Base-by-base conservation (phyloP, 768 basidiomycete species). In the Tricholoma flavovirens region DNA sequence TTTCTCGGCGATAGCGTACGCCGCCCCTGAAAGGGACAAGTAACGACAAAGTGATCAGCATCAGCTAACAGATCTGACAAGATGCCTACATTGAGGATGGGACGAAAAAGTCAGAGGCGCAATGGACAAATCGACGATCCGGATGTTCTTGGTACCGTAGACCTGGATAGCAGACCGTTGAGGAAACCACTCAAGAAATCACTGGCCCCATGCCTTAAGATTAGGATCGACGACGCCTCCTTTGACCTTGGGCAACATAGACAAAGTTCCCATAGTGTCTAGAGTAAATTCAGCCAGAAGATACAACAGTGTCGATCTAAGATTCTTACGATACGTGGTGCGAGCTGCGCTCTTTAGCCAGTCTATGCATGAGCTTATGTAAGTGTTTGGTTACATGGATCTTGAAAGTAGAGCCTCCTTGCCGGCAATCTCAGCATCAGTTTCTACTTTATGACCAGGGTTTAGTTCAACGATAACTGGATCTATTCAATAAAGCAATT, bases 221-320 rank as follows among this genome's bases (percentile, higher is more conserved):
- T 70, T 51, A 17, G 73, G 65, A 54, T 82, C 75, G 2, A 84
- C 82, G 5, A 84, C 82, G 22, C 82, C 82, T 15, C 69, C 68
- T 49, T 77, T 75, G 24, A 77, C 75, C 12, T 66, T 67, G 4
- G 82, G 81, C 38, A 84, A 71, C 82, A 83, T 83, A 1, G 81
- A 80, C 51, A 73, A 75, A 1, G 80, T 73, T 5, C 77, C 76
- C 22, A 74, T 63, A 11, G 78, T 75, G 59, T 83, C 79, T 81
- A 55, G 10, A 38, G 32, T 8, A 5, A 26, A 48, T 24, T 57
- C 33, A 54, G 38, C 12, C 6, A 40, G 4, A 54, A 22, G 22
- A 22, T 3, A 11, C 12, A 7, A 21, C 14, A 45, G 43, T 45
- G 1, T 24, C 4, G 1, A 22, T 24, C 11, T 1, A 45, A 17